Percentiles rank a stretch among this genome's conserved stretches.
These are phyloP conservation scores for Coprinopsis marcescibilis DNA, from an alignment of 768 basidiomycete genomes.

Conservation along the genomic window DNA sequence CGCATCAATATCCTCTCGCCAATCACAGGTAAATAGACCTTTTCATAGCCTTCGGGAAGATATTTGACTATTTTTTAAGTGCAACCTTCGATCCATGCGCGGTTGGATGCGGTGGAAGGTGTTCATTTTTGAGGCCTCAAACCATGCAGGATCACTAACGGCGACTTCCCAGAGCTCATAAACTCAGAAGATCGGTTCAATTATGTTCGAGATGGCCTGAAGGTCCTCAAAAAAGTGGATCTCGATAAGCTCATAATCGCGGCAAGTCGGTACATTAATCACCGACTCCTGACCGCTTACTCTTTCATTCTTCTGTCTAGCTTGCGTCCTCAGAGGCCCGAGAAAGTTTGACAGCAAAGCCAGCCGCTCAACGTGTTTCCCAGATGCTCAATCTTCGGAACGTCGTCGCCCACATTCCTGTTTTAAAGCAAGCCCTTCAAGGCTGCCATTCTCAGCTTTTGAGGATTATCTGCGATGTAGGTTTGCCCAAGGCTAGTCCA, in stretches of 20 bases:
- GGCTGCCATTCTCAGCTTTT: conserved; percentile 57
- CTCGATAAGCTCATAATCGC: conserved; percentile 81
- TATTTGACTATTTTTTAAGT: conserved; percentile 28
- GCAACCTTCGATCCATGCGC: conserved; percentile 63
- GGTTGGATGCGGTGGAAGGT: conserved; percentile 86
- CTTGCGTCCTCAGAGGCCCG: conserved; percentile 61
- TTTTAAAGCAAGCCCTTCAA: conserved; percentile 55
- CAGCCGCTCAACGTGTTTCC: conserved; percentile 61
- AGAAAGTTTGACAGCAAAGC: conserved; percentile 47
- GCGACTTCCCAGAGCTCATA: conserved; percentile 52
- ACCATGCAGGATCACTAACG: conserved; percentile 6
- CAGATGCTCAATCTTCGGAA: conserved; percentile 79
- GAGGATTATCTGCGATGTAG: conserved; percentile 54
- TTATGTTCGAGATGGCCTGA: conserved; percentile 62
- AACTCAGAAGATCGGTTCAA: conserved; percentile 70
- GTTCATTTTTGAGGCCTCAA: not conserved
- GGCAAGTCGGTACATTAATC: conserved; percentile 28
- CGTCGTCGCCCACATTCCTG: conserved; percentile 61
- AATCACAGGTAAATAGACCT: conserved; percentile 52
- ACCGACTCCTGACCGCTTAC: not conserved
- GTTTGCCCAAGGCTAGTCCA: not conserved
- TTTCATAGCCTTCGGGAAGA: not conserved
- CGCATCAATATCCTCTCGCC: conserved; percentile 81
- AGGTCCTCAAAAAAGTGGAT: conserved; percentile 72
- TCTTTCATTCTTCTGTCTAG: conserved; percentile 27